Evolutionary conservation across 257 asterid genomes (phyloP).

Genomic region (Gynochthodes officinalis): DNA sequence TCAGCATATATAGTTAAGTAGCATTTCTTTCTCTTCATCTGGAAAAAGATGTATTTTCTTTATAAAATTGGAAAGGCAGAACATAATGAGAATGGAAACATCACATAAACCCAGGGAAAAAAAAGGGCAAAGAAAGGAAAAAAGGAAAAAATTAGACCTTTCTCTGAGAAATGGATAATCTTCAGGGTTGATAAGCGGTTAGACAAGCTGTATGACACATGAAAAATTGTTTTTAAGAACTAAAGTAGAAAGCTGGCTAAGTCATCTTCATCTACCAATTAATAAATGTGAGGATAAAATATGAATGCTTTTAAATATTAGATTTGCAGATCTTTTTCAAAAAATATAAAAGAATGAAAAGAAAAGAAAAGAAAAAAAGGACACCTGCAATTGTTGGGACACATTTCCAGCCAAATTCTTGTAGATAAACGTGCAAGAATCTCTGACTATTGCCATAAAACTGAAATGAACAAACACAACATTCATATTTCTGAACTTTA

Average conservation of each 20-base stretch:
- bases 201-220: too few species aligned
- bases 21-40: too few species aligned
- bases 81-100: too few species aligned
- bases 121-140: too few species aligned
- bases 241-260: not conserved
- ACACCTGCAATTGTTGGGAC: conserved; percentile 19
- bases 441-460: not conserved
- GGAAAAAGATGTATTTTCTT: too few species aligned
- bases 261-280: not conserved
- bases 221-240: not conserved
- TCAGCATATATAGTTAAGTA: too few species aligned
- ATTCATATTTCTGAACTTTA: not conserved
- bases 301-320: too few species aligned
- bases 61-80: too few species aligned
- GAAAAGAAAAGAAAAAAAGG: not conserved
- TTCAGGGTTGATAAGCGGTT: not conserved
- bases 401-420: conserved; percentile 26
- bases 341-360: not conserved
- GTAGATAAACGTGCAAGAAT: conserved; percentile 10
- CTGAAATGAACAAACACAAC: not conserved
- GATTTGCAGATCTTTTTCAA: not conserved
- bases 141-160: not conserved
- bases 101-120: too few species aligned
- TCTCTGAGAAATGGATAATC: not conserved
- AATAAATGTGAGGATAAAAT: too few species aligned